Percentiles rank a stretch among this genome's conserved stretches.
Evolutionary conservation across 192 early-diverging fungal species (phyloP).

Genomic region (Coemansia sp.): DNA sequence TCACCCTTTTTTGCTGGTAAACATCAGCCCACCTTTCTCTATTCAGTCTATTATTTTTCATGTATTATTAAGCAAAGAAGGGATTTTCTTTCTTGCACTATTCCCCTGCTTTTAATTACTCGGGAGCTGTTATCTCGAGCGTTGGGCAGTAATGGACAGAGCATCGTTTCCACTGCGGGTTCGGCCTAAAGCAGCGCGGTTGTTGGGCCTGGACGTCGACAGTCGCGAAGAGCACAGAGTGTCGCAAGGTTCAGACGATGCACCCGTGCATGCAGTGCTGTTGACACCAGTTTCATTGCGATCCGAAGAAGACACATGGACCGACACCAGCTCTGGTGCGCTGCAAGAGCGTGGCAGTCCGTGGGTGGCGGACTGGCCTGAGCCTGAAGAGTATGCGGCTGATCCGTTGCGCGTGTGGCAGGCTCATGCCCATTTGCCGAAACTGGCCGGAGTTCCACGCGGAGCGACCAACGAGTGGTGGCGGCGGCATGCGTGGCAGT

Average conservation of each 20-base stretch:
- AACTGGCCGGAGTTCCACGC: slow-evolving; percentile 26
- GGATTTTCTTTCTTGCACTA: no score
- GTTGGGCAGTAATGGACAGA: no score
- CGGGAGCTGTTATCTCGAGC: no score
- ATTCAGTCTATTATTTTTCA: no score
- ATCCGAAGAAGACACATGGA: slow-evolving; percentile 2
- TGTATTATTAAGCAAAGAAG: no score
- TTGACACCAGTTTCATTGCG: slow-evolving; percentile 18
- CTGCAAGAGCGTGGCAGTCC: background rate
- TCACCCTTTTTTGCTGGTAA: no score
- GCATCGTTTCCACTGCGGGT: slow-evolving; percentile 1
- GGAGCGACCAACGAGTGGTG: slow-evolving; percentile 41
- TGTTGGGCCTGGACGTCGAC: slow-evolving; percentile 28
- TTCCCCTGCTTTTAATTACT: no score
- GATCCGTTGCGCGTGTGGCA: slow-evolving; percentile 37
- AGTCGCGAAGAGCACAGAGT: background rate
- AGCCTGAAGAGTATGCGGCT: slow-evolving; percentile 27
- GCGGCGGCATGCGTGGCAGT: slow-evolving; percentile 42
- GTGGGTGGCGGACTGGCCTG: slow-evolving; percentile 44
- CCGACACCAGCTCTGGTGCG: background rate
- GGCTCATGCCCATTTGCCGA: slow-evolving; percentile 13
- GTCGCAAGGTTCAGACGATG: background rate
- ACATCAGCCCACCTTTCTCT: no score
- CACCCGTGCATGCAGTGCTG: background rate
- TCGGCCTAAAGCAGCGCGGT: slow-evolving; percentile 43